Percentiles rank a stretch among this genome's conserved stretches.
phyloP scores from a whole-genome alignment of 441 rosid genomes.

The Rhodomyrtus psidioides region DNA sequence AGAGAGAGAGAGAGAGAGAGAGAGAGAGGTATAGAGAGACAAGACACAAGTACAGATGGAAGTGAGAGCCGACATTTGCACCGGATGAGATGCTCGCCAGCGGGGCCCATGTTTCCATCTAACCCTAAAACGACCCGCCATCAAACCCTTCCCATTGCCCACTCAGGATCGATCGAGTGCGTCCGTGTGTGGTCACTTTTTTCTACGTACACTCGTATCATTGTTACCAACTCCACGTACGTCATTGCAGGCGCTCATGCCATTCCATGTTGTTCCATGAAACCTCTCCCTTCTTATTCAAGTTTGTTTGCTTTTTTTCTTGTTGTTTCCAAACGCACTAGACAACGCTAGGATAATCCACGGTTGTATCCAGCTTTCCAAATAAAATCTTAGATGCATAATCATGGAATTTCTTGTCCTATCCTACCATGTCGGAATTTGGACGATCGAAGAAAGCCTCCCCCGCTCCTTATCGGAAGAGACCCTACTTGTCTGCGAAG shows the following conservation, averaged over 20 bases:
- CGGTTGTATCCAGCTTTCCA: neutral
- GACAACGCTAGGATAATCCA: neutral
- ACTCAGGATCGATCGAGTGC: neutral
- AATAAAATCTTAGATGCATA: neutral
- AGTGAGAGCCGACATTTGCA: conserved; percentile 35
- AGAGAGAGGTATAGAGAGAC: neutral
- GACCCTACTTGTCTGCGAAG: neutral
- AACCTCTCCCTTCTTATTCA: neutral
- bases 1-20: no score
- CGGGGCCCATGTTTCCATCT: conserved; percentile 65
- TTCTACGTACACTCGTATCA: conserved; percentile 67
- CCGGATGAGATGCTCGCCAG: conserved; percentile 27
- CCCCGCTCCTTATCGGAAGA: neutral
- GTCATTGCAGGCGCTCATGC: neutral
- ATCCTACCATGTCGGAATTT: neutral
- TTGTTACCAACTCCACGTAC: conserved; percentile 37
- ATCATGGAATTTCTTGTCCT: neutral
- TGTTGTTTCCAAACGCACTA: neutral
- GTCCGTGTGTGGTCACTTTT: conserved; percentile 4
- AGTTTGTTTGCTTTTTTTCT: neutral
- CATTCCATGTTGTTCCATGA: conserved; percentile 30
- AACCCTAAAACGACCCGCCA: conserved; percentile 83
- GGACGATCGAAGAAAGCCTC: neutral
- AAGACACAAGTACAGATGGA: neutral
- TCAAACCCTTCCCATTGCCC: conserved; percentile 29